These are phyloP conservation scores for Bolboschoenoplectus hybrid DNA, from an alignment of 202 grass and related monocot genomes.

Conservation along the genomic window DNA sequence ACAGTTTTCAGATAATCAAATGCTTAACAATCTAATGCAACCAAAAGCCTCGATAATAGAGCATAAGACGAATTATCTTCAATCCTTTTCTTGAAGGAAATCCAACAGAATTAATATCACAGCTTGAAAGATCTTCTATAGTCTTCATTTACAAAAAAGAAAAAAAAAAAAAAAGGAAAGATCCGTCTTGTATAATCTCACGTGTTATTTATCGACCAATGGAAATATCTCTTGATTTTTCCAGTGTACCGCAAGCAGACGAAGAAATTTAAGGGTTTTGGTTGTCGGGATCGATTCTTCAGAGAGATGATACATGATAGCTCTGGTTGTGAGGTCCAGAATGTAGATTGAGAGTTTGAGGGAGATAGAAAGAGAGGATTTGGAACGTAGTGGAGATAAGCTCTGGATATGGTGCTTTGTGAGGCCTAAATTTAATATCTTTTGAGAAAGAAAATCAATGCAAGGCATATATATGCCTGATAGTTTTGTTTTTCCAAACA, in stretches of 20 bases:
- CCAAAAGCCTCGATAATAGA: background rate
- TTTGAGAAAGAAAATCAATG: background rate
- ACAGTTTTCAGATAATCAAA: background rate
- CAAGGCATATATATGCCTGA: slow-evolving; percentile 8
- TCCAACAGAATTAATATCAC: background rate
- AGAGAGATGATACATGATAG: background rate
- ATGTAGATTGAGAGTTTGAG: slow-evolving; percentile 15
- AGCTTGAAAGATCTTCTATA: background rate
- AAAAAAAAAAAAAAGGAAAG: background rate
- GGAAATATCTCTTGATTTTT: slow-evolving; percentile 28
- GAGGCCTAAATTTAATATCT: slow-evolving; percentile 40
- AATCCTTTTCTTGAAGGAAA: background rate
- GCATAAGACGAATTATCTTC: background rate
- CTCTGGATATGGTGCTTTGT: slow-evolving; percentile 34
- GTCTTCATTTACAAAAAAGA: background rate
- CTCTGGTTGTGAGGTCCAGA: slow-evolving; percentile 28
- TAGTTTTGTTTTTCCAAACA: background rate
- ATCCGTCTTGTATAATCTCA: background rate
- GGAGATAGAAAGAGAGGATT: background rate
- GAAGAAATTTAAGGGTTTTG: background rate
- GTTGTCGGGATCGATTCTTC: background rate
- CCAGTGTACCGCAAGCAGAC: background rate
- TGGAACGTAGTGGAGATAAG: slow-evolving; percentile 22
- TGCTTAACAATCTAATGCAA: background rate
- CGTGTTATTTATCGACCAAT: slow-evolving; percentile 12